These are phyloP conservation scores for Paraurostyla sp. DNA, from an alignment of 73 alveolate species.

Conservation along the genomic window DNA sequence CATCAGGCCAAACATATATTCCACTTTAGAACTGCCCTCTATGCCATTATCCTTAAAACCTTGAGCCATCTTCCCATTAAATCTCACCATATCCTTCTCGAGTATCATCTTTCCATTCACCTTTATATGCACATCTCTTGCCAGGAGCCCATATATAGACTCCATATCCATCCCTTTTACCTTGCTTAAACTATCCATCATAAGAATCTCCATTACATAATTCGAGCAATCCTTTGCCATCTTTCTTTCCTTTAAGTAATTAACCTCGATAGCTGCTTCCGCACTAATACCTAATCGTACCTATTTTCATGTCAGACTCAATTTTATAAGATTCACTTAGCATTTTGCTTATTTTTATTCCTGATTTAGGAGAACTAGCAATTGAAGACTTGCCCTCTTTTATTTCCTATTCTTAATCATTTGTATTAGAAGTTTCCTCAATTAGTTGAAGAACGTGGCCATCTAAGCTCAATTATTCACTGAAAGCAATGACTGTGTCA, in stretches of 20 bases:
- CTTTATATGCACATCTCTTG: conserved; percentile 69
- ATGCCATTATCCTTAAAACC: conserved; percentile 93
- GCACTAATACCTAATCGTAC: conserved; percentile 37
- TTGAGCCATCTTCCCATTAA: conserved; percentile 82
- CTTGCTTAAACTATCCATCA: conserved; percentile 6
- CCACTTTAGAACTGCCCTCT: conserved; percentile 82
- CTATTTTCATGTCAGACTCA: conserved; percentile 9
- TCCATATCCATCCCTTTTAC: conserved; percentile 44
- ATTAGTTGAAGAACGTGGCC: not conserved
- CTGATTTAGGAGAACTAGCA: not conserved
- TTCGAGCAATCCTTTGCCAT: conserved; percentile 44
- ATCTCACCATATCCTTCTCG: conserved; percentile 83
- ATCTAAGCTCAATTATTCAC: not conserved
- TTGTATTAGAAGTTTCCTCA: not conserved
- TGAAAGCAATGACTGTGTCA: not conserved
- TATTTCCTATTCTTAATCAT: not conserved
- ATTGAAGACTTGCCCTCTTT: not conserved
- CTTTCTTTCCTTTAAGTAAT: not conserved
- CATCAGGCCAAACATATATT: conserved; percentile 57
- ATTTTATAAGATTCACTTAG: not conserved
- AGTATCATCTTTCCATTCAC: conserved; percentile 83
- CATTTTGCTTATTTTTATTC: not conserved
- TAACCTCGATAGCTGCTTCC: conserved; percentile 45
- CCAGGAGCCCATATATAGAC: conserved; percentile 17
- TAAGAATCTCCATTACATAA: not conserved